Evolutionary conservation across 208 protist species (phyloP).

Genomic region (Phytomonas serpens): DNA sequence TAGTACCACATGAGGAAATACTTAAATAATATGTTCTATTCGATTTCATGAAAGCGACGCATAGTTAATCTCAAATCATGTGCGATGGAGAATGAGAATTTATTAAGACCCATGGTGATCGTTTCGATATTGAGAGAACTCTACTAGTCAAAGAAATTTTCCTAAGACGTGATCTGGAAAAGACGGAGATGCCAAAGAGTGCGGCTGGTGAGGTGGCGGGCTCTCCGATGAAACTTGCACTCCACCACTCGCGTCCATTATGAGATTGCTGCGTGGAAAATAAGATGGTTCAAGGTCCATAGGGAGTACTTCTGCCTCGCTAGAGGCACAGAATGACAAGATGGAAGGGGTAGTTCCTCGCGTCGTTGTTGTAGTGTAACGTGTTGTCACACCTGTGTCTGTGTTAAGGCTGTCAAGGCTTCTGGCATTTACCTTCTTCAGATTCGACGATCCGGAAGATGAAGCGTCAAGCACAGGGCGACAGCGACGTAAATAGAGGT

Average conservation of each 20-base stretch:
- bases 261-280: neutral
- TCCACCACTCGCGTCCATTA: neutral
- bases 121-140: neutral
- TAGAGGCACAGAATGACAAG: neutral
- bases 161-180: neutral
- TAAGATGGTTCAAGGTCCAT: neutral
- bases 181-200: neutral
- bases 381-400: neutral
- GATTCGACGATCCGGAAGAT: neutral
- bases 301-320: neutral
- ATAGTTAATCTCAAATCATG: neutral
- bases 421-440: neutral
- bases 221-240: neutral
- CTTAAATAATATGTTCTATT: neutral
- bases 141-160: neutral
- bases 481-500: neutral
- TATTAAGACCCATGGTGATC: neutral
- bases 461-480: neutral
- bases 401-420: neutral
- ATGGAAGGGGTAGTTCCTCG: neutral
- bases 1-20: neutral
- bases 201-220: neutral
- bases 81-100: neutral
- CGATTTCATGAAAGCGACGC: neutral
- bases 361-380: neutral